A percentile compares a stretch with the other conserved stretches of the same genome.
phyloP scores from a whole-genome alignment of 176 grass and related monocot species.

The Triticum turgidum region DNA sequence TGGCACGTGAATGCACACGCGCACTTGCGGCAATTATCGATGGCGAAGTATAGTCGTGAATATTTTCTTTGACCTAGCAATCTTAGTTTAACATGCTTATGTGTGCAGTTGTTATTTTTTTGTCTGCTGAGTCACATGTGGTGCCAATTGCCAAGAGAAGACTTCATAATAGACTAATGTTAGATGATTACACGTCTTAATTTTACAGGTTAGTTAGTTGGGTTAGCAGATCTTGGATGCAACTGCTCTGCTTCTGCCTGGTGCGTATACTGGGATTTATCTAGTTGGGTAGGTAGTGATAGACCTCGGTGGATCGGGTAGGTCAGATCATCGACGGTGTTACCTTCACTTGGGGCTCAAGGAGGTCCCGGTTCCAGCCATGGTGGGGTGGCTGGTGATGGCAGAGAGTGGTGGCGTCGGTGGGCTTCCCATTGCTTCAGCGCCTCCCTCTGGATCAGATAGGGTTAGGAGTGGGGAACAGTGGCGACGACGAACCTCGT shows the following conservation, averaged over 20 bases:
- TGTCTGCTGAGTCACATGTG: not conserved
- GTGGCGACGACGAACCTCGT: no score
- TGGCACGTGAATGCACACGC: not conserved
- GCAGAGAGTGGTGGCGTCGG: no score
- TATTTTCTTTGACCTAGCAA: not conserved
- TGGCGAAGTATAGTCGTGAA: not conserved
- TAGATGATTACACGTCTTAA: not conserved
- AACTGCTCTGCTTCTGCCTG: conserved; percentile 11
- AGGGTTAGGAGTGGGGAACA: no score
- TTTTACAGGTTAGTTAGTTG: not conserved
- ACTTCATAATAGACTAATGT: not conserved
- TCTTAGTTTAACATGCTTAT: not conserved
- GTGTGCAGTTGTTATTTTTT: not conserved
- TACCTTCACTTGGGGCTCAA: no score
- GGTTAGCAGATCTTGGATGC: not conserved
- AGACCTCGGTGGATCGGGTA: no score
- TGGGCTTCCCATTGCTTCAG: no score
- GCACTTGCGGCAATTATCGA: no score
- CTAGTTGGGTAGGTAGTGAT: not conserved
- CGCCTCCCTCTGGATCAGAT: no score
- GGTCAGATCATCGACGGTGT: no score
- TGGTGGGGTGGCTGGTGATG: no score
- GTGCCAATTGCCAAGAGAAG: not conserved
- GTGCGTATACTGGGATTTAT: not conserved
- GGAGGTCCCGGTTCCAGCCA: no score